Conservation (phyloP, 306 rosid genomes). For the Bauhinia variegata region DNA sequence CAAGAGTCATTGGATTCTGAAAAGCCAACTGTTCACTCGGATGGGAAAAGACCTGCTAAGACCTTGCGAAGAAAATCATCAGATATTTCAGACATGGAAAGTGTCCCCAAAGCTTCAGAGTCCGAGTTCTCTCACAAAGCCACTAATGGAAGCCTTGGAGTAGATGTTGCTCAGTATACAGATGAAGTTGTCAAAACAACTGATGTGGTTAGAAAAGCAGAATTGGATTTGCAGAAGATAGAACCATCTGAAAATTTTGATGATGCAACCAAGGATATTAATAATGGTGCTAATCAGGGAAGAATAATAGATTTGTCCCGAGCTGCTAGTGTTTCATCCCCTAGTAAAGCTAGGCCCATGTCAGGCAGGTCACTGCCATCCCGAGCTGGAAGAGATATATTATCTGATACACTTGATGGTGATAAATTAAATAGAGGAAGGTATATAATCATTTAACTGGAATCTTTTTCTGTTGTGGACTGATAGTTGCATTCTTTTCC, state of each 20-base stretch:
- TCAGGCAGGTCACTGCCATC: conserved; percentile 52
- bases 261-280: conserved; percentile 53
- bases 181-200: conserved; percentile 48
- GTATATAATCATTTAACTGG: conserved; percentile 44
- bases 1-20: conserved; percentile 45
- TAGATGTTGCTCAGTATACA: conserved; percentile 42
- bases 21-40: conserved; percentile 37
- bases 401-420: conserved; percentile 52
- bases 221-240: conserved; percentile 42
- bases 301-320: conserved; percentile 71
- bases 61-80: conserved; percentile 33
- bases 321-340: conserved; percentile 55
- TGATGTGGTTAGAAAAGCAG: conserved; percentile 43
- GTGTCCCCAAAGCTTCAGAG: conserved; percentile 35
- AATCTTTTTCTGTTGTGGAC: neutral
- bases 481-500: conserved; percentile 12
- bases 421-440: conserved; percentile 71
- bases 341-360: conserved; percentile 59
- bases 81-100: conserved; percentile 40
- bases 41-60: conserved; percentile 32
- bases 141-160: conserved; percentile 41
- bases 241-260: conserved; percentile 57
- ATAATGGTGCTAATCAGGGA: conserved; percentile 57
- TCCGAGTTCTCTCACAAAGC: conserved; percentile 38
- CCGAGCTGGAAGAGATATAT: conserved; percentile 59